phyloP scores from a whole-genome alignment of 768 basidiomycete genomes.

The Tulasnella sp. region DNA sequence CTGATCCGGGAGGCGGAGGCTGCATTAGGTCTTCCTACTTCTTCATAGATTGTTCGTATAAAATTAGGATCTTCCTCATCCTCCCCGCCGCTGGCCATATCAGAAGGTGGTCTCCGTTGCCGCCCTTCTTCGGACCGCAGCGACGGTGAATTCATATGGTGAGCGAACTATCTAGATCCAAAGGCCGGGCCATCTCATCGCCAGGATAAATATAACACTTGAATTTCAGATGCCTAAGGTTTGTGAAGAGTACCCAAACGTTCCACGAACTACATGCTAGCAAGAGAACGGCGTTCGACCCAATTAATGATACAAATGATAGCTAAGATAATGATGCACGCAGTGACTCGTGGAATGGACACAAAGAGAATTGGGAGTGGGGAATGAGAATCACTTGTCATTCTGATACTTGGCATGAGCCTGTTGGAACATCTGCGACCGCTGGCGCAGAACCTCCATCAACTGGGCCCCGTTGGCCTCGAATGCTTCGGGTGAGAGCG shows the following conservation, averaged over 20 bases:
- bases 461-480: background rate
- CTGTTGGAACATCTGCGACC: background rate
- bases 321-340: background rate
- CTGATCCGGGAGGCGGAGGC: slow-evolving; percentile 21
- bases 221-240: too few species aligned
- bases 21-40: slow-evolving; percentile 14
- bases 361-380: background rate
- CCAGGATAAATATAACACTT: too few species aligned
- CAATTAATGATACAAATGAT: background rate
- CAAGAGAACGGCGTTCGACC: background rate
- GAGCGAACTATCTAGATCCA: too few species aligned
- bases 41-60: background rate
- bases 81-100: background rate
- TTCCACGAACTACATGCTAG: background rate
- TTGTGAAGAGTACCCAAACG: background rate
- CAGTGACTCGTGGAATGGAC: background rate
- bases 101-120: background rate
- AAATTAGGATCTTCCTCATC: background rate
- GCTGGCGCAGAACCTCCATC: background rate
- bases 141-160: too few species aligned
- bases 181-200: too few species aligned
- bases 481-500: background rate
- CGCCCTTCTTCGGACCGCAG: background rate
- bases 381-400: background rate
- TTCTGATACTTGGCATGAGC: background rate